Conservation (phyloP, 768 basidiomycete genomes). For the Tremella fuciformis region DNA sequence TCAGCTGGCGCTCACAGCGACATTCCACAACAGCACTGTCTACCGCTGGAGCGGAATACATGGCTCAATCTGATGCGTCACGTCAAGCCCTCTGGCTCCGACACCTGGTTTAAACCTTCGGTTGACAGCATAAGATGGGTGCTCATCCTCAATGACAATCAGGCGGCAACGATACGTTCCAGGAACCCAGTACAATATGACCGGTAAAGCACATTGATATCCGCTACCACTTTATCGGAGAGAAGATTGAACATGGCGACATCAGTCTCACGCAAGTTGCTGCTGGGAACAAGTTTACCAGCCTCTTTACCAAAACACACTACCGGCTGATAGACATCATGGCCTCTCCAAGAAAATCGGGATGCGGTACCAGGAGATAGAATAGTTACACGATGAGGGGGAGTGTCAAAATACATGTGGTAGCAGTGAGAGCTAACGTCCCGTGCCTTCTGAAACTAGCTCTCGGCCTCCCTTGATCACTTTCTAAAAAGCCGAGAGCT, state of each 20-base stretch:
- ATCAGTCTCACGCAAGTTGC: constrained; percentile 7
- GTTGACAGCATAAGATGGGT: not conserved
- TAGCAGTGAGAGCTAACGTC: not conserved
- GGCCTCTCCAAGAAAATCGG: not conserved
- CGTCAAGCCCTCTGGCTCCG: constrained; percentile 54
- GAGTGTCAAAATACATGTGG: not conserved
- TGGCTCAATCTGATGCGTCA: constrained; percentile 50
- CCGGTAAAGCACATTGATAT: constrained; percentile 56
- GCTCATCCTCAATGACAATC: constrained; percentile 50
- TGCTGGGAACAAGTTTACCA: constrained; percentile 5
- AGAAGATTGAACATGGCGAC: constrained; percentile 6
- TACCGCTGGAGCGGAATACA: constrained; percentile 57
- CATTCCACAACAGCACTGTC: constrained; percentile 55
- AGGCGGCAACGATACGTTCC: constrained; percentile 51
- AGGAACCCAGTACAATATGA: constrained; percentile 53
- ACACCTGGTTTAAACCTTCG: constrained; percentile 19
- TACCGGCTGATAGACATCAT: not conserved
- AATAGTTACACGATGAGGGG: not conserved
- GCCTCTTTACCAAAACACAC: constrained; percentile 10
- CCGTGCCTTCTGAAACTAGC: not conserved
- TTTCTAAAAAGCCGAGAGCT: too few relatives aligned
- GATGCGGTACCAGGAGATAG: not conserved
- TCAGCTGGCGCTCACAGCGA: constrained; percentile 55
- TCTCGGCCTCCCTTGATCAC: too few relatives aligned
- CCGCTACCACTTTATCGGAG: constrained; percentile 44